Base-by-base conservation (phyloP, 179 eudicot genomes). In the Beta macrorhiza region DNA sequence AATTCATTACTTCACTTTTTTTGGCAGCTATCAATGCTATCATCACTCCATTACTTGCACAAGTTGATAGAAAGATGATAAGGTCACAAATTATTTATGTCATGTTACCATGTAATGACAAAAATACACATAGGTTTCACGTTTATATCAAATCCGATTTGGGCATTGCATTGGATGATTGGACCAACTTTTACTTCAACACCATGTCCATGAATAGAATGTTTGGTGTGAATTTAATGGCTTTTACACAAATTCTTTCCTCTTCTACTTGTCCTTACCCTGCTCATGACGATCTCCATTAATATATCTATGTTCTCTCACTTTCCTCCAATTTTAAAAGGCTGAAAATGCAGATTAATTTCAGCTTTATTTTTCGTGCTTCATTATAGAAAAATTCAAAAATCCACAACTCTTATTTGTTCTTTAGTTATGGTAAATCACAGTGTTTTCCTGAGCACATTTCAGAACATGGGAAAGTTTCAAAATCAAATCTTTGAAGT, bases 181-280 rank as follows among this genome's bases (percentile, higher is more conserved):
- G 69, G 76, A 77, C 84, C 78, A 81, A 16, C 81, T 29, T 29
- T 29, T 29, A 29, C 32, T 44, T 15, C 57, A 19, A 7, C 32
- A 49, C 14, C 57, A 78, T 78, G 45, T 67, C 14, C 57, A 78
- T 78, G 45, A 73, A 51, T 19, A 45, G 70, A 71, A 75, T 85
- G 85, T 85, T 82, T 85, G 85, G 82, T 82, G 82, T 57, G 55
- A 73, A 67, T 75, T 82, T 82, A 65, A 62, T 82, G 78, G 80
- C 32, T 19, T 20, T 78, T 75, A 74, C 87, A 57, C 25, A 67
- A 42, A 10, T 15, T 68, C 42, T 72, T 45, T 58, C 57, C 77
- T 69, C 72, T 83, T 62, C 22, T 64, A 25, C 25, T 25, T 25
- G 25, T 25, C 25, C 25, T 25, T 25, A 25, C 25, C 25, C 25